These are phyloP conservation scores for Saccharomycopsis sp. DNA, from an alignment of 805 yeast genomes.

Conservation along the genomic window DNA sequence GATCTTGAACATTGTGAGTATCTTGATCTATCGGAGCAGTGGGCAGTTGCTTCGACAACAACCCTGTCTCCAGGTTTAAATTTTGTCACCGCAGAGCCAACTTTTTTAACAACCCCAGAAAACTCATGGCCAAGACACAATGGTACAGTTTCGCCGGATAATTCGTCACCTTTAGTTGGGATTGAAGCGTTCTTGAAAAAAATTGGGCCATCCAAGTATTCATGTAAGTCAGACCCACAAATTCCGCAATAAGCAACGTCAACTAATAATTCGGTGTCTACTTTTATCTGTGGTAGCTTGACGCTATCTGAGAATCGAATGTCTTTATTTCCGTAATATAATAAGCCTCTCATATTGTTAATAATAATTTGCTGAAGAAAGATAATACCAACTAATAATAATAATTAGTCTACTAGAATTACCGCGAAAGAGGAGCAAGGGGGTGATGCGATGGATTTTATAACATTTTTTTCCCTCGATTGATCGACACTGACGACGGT, in stretches of 20 bases:
- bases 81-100: constrained; percentile 40
- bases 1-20: constrained; percentile 26
- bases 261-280: constrained; percentile 36
- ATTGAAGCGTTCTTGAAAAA: constrained; percentile 36
- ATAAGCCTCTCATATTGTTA: constrained; percentile 41
- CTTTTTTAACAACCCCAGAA: constrained; percentile 37
- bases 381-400: too few species aligned
- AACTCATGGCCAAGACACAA: constrained; percentile 50
- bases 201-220: constrained; percentile 51
- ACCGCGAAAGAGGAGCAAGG: too few species aligned
- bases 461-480: too few species aligned
- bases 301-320: constrained; percentile 34
- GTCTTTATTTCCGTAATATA: constrained; percentile 40
- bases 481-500: too few species aligned
- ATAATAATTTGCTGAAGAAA: too few species aligned
- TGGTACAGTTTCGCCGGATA: constrained; percentile 37
- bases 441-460: too few species aligned
- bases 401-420: too few species aligned
- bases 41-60: constrained; percentile 55
- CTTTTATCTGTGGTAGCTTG: constrained; percentile 31
- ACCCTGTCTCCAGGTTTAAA: constrained; percentile 51
- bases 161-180: constrained; percentile 35
- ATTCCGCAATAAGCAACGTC: constrained; percentile 52
- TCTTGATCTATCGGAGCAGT: constrained; percentile 41
- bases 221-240: constrained; percentile 58